Percentiles rank a stretch among this genome's conserved stretches.
phyloP scores from a whole-genome alignment of 1,284 basidiomycete genomes.

The Stereum hirsutum region DNA sequence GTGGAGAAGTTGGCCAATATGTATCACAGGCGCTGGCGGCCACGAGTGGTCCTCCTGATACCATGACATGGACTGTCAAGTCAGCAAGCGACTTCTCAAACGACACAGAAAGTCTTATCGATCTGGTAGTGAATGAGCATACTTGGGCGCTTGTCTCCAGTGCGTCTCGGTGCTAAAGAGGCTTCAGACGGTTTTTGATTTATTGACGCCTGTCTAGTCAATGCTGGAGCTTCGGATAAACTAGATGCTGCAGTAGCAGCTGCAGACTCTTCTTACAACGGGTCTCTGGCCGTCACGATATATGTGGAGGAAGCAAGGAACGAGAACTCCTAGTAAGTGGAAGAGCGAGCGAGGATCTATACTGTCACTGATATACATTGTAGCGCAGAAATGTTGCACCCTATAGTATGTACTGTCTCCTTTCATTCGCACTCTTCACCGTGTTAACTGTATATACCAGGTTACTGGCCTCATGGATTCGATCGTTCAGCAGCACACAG shows the following conservation, averaged over 20 bases:
- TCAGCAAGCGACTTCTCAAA: conserved; percentile 11
- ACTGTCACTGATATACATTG: too few relatives aligned
- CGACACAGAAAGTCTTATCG: conserved; percentile 8
- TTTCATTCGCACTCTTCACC: conserved; percentile 3
- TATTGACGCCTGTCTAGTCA: conserved; percentile 10
- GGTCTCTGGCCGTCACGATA: conserved; percentile 12
- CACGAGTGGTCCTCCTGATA: conserved; percentile 9
- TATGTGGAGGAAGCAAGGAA: conserved; percentile 19
- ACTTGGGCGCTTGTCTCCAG: conserved; percentile 15
- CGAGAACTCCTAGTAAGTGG: conserved; percentile 18
- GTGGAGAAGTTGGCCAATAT: conserved; percentile 13
- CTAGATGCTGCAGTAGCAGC: conserved; percentile 13
- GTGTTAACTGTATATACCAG: conserved; percentile 5
- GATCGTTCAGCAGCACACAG: too few relatives aligned
- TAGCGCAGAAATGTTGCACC: too few relatives aligned
- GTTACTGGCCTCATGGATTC: too few relatives aligned
- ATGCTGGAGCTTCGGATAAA: conserved; percentile 12
- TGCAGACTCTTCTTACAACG: conserved; percentile 14
- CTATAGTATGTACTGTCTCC: conserved; percentile 1
- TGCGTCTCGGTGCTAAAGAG: conserved; percentile 6
- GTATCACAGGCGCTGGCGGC: conserved; percentile 14
- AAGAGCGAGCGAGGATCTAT: too few relatives aligned
- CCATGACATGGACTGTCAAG: conserved; percentile 12
- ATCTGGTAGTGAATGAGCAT: conserved; percentile 13
- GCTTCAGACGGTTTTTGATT: not conserved